A percentile compares a stretch with the other conserved stretches of the same genome.
Conservation (phyloP, 2,329 filamentous ascomycete species). For the Apiospora malaysiana region DNA sequence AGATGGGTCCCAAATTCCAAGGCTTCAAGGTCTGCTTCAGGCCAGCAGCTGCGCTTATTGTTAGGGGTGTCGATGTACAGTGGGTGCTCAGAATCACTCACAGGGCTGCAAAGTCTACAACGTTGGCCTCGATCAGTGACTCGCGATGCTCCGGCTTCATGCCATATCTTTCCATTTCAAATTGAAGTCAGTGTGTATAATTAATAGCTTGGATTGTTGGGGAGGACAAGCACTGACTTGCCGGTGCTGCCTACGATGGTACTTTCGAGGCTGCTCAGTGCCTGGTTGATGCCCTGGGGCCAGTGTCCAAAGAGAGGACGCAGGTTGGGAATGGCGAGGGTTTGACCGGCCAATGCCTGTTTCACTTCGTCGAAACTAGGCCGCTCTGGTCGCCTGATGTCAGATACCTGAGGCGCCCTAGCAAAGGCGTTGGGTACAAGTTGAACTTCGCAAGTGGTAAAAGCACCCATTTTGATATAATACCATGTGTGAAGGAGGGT, state of each 20-base stretch:
- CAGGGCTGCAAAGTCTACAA: neutral
- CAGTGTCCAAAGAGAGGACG: neutral
- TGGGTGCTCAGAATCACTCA: neutral
- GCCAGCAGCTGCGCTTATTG: neutral
- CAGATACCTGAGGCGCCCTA: neutral
- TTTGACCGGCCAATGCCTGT: neutral
- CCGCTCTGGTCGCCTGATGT: neutral
- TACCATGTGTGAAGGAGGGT: neutral
- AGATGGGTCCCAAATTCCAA: neutral
- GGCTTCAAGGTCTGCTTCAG: neutral
- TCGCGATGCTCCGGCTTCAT: neutral
- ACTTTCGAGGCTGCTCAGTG: neutral
- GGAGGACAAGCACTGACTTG: neutral
- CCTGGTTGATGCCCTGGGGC: neutral
- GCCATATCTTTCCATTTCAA: neutral
- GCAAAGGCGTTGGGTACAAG: neutral
- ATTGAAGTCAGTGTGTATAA: neutral
- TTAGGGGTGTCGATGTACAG: neutral
- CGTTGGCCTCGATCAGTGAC: neutral
- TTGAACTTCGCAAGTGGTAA: neutral
- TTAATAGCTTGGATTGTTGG: too few species aligned
- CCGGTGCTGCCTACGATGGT: neutral
- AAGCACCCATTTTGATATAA: neutral
- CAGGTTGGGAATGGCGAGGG: neutral
- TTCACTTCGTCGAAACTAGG: slow-evolving; percentile 1